These are phyloP conservation scores for Phytopythium kandeliae DNA, from an alignment of 352 stramenopile genomes.

Conservation along the genomic window DNA sequence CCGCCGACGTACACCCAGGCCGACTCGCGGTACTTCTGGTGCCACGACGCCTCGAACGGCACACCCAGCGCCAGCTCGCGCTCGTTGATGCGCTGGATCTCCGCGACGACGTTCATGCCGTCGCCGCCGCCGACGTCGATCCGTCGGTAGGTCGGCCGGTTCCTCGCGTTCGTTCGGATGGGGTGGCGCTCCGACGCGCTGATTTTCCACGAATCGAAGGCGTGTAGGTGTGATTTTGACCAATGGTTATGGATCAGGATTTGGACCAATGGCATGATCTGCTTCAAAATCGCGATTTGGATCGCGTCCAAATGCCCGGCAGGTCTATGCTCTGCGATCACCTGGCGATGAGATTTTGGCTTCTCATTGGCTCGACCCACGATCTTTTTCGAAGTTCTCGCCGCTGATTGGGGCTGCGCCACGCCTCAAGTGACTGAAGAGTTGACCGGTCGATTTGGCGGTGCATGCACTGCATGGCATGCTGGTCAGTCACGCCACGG, in stretches of 20 bases:
- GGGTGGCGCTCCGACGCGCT: not conserved
- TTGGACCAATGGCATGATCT: too few species aligned
- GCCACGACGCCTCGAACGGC: conserved; percentile 63
- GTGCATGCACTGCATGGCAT: too few species aligned
- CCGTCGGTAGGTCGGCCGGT: not conserved
- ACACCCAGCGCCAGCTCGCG: conserved; percentile 73
- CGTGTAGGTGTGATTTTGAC: not conserved
- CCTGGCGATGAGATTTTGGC: too few species aligned
- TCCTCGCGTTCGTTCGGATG: not conserved
- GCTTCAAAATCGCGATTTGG: too few species aligned
- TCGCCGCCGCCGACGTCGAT: too few species aligned
- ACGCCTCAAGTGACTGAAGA: conserved; percentile 1
- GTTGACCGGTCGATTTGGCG: not conserved
- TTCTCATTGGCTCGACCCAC: too few species aligned
- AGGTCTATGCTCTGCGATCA: too few species aligned
- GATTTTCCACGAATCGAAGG: not conserved
- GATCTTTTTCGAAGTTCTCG: not conserved
- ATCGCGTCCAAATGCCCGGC: too few species aligned
- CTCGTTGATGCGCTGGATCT: conserved; percentile 83
- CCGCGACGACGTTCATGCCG: conserved; percentile 72
- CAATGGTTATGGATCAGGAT: too few species aligned
- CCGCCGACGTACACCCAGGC: conserved; percentile 97
- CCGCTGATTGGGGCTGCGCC: not conserved
- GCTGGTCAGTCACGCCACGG: too few species aligned
- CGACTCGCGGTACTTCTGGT: conserved; percentile 88